phyloP scores from a whole-genome alignment of 208 protist species.

The Crithidia sp. region DNA sequence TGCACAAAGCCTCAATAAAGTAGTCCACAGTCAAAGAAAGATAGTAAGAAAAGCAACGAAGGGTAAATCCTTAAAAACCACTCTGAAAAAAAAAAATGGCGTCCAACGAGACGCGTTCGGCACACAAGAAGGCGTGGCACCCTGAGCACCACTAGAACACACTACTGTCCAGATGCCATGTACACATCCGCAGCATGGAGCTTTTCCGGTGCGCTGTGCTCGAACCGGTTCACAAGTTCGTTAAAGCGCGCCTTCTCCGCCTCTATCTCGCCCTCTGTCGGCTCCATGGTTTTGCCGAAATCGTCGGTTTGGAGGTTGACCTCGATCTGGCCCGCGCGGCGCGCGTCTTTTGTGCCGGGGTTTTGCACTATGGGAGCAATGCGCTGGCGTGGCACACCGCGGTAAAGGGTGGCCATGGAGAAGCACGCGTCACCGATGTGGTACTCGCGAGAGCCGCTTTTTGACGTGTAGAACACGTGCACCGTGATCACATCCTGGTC shows the following conservation, averaged over 20 bases:
- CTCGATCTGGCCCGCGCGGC: constrained; percentile 65
- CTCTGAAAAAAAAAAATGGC: constrained; percentile 18
- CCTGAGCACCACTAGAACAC: background rate
- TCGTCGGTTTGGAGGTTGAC: constrained; percentile 85
- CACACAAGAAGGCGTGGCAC: background rate
- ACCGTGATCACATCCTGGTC: constrained; percentile 91
- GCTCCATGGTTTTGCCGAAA: constrained; percentile 70
- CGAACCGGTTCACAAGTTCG: constrained; percentile 60
- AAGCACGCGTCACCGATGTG: constrained; percentile 88
- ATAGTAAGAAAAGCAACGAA: too few species aligned
- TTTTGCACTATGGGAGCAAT: constrained; percentile 82
- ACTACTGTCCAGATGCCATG: constrained; percentile 52
- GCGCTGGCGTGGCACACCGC: constrained; percentile 74
- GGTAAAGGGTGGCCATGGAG: constrained; percentile 82
- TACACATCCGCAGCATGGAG: constrained; percentile 84
- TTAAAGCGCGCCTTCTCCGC: constrained; percentile 72
- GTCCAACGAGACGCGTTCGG: background rate
- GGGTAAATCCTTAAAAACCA: too few species aligned
- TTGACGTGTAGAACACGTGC: constrained; percentile 87
- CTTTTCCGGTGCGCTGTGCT: constrained; percentile 65
- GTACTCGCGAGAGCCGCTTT: constrained; percentile 64
- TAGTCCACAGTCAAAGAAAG: too few species aligned
- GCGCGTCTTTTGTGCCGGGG: constrained; percentile 73
- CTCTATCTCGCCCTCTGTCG: constrained; percentile 61
- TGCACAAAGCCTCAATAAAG: too few species aligned